Evolutionary conservation across 768 basidiomycete species (phyloP).

Genomic region (Leccinum uliginosum): DNA sequence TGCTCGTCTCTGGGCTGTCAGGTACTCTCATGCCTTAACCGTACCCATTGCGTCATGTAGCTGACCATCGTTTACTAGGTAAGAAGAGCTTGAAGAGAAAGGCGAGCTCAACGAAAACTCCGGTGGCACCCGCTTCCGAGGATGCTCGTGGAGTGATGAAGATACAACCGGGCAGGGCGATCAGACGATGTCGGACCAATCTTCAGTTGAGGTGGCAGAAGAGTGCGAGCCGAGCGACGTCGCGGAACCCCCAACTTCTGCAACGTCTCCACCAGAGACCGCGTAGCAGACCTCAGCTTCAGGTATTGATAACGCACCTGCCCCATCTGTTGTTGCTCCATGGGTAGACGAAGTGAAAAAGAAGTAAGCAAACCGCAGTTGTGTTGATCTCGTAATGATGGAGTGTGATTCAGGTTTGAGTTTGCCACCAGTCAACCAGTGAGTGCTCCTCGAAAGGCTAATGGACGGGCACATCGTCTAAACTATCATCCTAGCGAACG

Average conservation of each 20-base stretch:
- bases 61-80: constrained; percentile 14
- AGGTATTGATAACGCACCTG: neutral
- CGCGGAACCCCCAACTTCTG: neutral
- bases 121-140: constrained; percentile 6
- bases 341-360: constrained; percentile 21
- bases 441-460: no score
- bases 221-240: neutral
- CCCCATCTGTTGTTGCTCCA: constrained; percentile 5
- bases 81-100: constrained; percentile 18
- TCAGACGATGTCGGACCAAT: constrained; percentile 3
- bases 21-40: constrained; percentile 34
- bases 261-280: neutral
- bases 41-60: neutral
- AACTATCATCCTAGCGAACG: no score
- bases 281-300: constrained; percentile 12
- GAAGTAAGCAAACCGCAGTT: constrained; percentile 15
- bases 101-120: constrained; percentile 9
- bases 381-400: constrained; percentile 1
- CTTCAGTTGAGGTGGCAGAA: constrained; percentile 1
- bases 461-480: no score
- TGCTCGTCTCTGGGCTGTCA: constrained; percentile 58
- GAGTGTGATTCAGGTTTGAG: constrained; percentile 31
- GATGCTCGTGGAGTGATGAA: constrained; percentile 13
- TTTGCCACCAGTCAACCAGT: constrained; percentile 25
- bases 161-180: constrained; percentile 9